Evolutionary conservation across 2,329 filamentous ascomycete genomes (phyloP), one percentile per base, ranked within the genome.

Genomic region (Hymenoscyphus repandus): DNA sequence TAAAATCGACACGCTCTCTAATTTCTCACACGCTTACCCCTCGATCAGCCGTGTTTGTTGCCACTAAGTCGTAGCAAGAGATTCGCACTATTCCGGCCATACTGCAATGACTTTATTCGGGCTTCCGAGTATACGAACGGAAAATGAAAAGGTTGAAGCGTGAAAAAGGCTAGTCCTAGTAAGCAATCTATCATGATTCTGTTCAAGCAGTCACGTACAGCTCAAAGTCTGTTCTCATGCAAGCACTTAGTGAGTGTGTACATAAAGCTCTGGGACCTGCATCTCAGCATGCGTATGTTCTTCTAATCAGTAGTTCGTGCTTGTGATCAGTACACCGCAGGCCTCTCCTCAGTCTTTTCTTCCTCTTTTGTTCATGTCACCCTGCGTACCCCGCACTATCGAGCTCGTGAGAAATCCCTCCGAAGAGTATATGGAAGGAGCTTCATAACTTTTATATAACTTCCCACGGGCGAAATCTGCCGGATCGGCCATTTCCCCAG

Each of bases 231-330:
- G 34, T 13, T 13, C 5, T 17, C 34, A 5, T 20, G 17, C 17
- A 40, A 40, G 38, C 10, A 11, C 13, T 20, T 5, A 7, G 10
- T 20, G 5, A 20, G 17, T 20, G 18, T 17, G n/a, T 30, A 17
- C 22, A 17, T 37, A 34, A 17, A 31, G 30, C 34, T 22, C 31
- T 42, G 15, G 33, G 46, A 49, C 38, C 38, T 37, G 37, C 38
- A 49, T 42, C 37, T 42, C 46, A 36, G 22, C 15, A 11, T 46
- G 31, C 45, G 15, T 39, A n/a, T 43, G 9, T 34, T n/a, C 46
- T 4, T 33, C 33, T 34, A n/a, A 31, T 49, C 15, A n/a, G n/a
- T 43, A 37, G 27, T 41, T 20, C 31, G 39, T 15, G 22, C 46
- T 49, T 42, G 46, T 49, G 46, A 49, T 18, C 12, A 27, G 12